Percentiles rank a stretch among this genome's conserved stretches.
These are phyloP conservation scores for Scheffersomyces titani DNA, from an alignment of 1,139 yeast species.

Conservation along the genomic window DNA sequence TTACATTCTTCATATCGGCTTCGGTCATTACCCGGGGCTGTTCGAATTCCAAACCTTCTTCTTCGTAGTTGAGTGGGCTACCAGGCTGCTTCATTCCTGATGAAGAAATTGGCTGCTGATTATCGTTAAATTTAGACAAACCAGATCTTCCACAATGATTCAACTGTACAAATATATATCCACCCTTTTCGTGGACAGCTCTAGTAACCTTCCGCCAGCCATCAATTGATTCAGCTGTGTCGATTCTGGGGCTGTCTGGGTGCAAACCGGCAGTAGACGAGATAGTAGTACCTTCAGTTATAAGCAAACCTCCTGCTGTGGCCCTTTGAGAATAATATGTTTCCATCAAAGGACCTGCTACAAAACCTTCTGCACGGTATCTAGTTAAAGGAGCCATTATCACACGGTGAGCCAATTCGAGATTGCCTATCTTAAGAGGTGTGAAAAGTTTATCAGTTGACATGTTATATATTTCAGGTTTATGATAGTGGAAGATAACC, in stretches of 20 bases:
- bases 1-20: constrained; percentile 11
- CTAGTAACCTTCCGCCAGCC: constrained; percentile 20
- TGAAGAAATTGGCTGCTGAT: constrained; percentile 20
- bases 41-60: background rate
- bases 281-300: constrained; percentile 14
- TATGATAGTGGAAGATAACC: background rate
- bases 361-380: constrained; percentile 11
- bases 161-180: constrained; percentile 11
- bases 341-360: constrained; percentile 12
- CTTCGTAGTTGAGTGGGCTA: constrained; percentile 23
- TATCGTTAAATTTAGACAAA: background rate
- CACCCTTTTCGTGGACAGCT: constrained; percentile 11
- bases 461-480: background rate
- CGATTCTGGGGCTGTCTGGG: constrained; percentile 55
- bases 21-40: constrained; percentile 9
- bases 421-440: constrained; percentile 17
- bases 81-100: constrained; percentile 29
- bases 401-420: constrained; percentile 12
- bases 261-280: constrained; percentile 31
- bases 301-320: constrained; percentile 12
- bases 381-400: constrained; percentile 19
- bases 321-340: constrained; percentile 14
- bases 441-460: constrained; percentile 15
- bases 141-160: constrained; percentile 21
- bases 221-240: constrained; percentile 44